Conservation (phyloP, 106 monocot species). For the Apostasia ramifera region DNA sequence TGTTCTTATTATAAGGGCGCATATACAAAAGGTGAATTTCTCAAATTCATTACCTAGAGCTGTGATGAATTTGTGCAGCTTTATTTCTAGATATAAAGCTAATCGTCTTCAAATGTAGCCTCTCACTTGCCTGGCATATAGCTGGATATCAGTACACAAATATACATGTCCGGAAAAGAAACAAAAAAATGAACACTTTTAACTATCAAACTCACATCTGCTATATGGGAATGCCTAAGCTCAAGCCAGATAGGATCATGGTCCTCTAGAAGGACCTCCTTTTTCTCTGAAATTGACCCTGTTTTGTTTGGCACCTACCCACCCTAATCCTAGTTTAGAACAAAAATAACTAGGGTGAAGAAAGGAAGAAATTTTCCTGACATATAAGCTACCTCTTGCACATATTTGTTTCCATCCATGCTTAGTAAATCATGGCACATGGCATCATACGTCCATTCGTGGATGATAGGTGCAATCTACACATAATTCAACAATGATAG, state of each 20-base stretch:
- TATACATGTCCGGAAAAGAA: background rate
- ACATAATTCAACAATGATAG: background rate
- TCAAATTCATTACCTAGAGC: slow-evolving; percentile 33
- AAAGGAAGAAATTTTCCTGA: background rate
- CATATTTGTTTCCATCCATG: slow-evolving; percentile 88
- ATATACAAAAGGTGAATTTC: background rate
- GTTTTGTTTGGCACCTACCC: slow-evolving; percentile 61
- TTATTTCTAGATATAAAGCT: slow-evolving; percentile 83
- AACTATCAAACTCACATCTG: slow-evolving; percentile 43
- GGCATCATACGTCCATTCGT: slow-evolving; percentile 97
- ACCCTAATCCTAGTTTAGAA: background rate
- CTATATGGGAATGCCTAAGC: slow-evolving; percentile 78
- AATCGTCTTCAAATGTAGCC: slow-evolving; percentile 79
- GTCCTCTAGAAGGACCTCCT: slow-evolving; percentile 89
- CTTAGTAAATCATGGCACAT: slow-evolving; percentile 87
- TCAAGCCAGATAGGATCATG: slow-evolving; percentile 94
- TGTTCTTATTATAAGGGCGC: background rate
- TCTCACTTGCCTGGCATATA: slow-evolving; percentile 73
- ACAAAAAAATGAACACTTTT: slow-evolving; percentile 1
- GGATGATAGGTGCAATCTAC: slow-evolving; percentile 86
- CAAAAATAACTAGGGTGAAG: background rate
- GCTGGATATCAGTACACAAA: background rate
- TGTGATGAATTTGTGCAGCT: slow-evolving; percentile 77
- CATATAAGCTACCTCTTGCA: slow-evolving; percentile 45
- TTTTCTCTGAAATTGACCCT: slow-evolving; percentile 65